Base-by-base conservation (phyloP, 306 rosid genomes). In the Oemleria cerasiformis region DNA sequence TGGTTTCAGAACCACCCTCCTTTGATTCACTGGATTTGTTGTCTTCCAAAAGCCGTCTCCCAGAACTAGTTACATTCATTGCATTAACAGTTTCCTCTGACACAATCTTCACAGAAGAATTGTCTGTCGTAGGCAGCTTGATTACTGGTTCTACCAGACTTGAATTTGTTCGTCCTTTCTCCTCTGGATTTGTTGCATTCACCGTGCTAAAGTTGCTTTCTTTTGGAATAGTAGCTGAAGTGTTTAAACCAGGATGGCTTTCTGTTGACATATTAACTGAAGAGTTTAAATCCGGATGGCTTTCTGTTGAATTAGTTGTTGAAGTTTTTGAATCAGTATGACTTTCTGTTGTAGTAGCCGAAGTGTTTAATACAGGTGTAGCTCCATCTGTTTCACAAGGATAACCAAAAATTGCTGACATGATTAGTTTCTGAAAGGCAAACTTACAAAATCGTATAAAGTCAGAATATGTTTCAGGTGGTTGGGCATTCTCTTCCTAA, bases 31-130 rank as follows among this genome's bases (percentile, higher is more conserved):
- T 88, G 16, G 89, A 72, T 44, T 73, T 82, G 55, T 50, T 75
- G 73, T 86, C 92, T 76, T 95, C 97, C 79, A 95, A 81, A 75
- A 95, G 92, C 39, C 88, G 88, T 78, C 99, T 95, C 54, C 81
- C 75, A 57, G 83, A 72, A 67, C 83, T 81, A 60, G 84, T 84
- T 66, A 76, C 90, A 76, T 88, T 82, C 62, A 71, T 76, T 39
- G 79, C 72, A 75, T 80, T 78, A 25, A 34, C 79, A 53, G 81
- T 74, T 75, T 74, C 86, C 56, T 70, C 73, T 39, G 88, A 78
- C 58, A 81, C 76, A 73, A 76, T 60, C 53, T 76, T 77, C 16
- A 75, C 76, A 68, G 92, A 71, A 70, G 91, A 78, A 78, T 83
- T 85, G 69, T 78, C 75, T 5, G 40, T 51, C 38, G 77, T 73